Evolutionary conservation across 2,329 filamentous ascomycete genomes (phyloP), one percentile per base, ranked within the genome.

Genomic region (Xylariales sp.): DNA sequence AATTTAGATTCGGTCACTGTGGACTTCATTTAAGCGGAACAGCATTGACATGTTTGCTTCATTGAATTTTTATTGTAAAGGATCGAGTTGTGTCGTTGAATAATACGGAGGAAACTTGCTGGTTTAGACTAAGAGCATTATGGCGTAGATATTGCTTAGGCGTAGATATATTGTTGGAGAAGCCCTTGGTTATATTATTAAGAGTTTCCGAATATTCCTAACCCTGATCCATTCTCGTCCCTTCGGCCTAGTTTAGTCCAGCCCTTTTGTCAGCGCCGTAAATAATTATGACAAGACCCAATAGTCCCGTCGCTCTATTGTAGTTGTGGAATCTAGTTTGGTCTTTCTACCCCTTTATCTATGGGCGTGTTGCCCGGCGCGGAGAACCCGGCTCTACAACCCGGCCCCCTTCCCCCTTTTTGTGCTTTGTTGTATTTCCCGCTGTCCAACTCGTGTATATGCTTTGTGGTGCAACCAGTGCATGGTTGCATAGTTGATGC

Each of bases 111-210:
- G 12, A 41, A 41, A 2, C 14, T 32, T 43, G 45, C 10, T 7
- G 14, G 28, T 18, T 43, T 16, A 18, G 5, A 28, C 10, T 14
- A 23, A 34, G 16, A 54, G 48, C 12, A 50, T 50, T 50, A 48
- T 14, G 6, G 8, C 1, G 18, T 14, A 32, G 0, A 0, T 43
- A 49, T 16, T 39, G 10, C 28, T 54, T 34, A 4, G 9, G 49
- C 10, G 36, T 28, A 46, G 28, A 61, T 34, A 14, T 6, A 30
- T 6, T 43, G 53, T 5, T 14, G 28, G 23, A 16, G 14, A 48
- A 58, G n/a, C 41, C 41, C 41, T 23, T 58, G 1, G 41, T 16
- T 39, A 46, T 36, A 55, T 36, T 62, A 54, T 41, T 48, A 39
- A 48, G 23, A 39, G n/a, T 28, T n/a, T 16, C 12, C 9, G 10